Evolutionary conservation across 805 yeast genomes (phyloP), one percentile per base, ranked within the genome.

Genomic region (Starmerella tilneyi): DNA sequence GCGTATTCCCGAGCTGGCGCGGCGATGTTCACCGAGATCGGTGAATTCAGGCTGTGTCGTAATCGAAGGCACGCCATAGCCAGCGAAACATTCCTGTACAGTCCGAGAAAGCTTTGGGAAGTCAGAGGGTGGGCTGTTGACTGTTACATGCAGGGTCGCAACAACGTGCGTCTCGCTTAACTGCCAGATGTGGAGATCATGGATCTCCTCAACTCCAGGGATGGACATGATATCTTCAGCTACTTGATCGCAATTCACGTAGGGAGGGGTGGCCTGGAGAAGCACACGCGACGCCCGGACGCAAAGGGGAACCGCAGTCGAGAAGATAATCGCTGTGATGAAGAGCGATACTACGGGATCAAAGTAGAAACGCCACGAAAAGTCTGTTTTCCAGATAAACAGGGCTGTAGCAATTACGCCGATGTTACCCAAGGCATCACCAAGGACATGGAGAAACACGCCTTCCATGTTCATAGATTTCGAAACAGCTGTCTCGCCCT

Each of bases 171-270:
- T 81, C 65, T 89, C 98, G 41, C 88, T 84, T 55, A 89, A 72
- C 61, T 86, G 89, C 98, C 98, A 89, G 47, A 89, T 79, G 63
- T 89, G 98, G 71, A 89, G 79, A 64, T 89, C 98, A 63, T 89
- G 98, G 26, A 92, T 79, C 2, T 94, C 82, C 46, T 75, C 71
- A 42, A 89, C 89, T 21, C 88, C 83, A 1, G 76, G 73, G 16
- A 92, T 69, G 15, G 73, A 65, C 29, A 76, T 63, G 36, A 89
- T 80, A 49, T 83, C 84, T 41, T 71, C 67, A 47, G 79, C 75
- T 35, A 92, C 84, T 24, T 72, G 73, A 50, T 82, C 81, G 16
- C 94, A 79, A 55, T 85, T 77, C 44, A 92, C 70, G 32, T 79
- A 72, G n/a, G 79, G 72, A 19, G 98, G 98, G 1, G 95, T 83